phyloP scores from a whole-genome alignment of 2,329 filamentous ascomycete genomes.

The Didymellaceae sp. region DNA sequence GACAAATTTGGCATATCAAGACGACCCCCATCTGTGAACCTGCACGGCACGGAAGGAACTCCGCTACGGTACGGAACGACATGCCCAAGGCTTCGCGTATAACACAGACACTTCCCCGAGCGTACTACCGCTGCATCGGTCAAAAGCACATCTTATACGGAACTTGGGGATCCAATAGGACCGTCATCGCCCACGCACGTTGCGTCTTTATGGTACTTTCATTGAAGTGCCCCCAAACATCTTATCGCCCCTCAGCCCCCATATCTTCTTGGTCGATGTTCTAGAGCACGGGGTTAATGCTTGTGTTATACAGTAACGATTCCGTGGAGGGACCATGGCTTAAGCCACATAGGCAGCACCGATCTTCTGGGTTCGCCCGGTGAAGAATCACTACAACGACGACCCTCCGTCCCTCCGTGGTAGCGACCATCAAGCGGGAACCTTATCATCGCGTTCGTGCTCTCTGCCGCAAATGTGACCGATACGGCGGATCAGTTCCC shows the following conservation, averaged over 20 bases:
- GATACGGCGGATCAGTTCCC: slow-evolving; percentile 7
- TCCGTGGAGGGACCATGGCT: too few relatives aligned
- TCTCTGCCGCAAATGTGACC: slow-evolving; percentile 2
- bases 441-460: background rate
- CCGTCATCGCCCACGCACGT: background rate
- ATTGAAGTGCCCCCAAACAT: background rate
- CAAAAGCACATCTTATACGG: background rate
- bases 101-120: background rate
- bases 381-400: too few relatives aligned
- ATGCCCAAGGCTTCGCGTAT: background rate
- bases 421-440: too few relatives aligned
- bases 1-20: background rate
- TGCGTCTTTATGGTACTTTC: background rate
- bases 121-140: background rate
- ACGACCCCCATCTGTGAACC: background rate
- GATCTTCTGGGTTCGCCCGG: too few relatives aligned
- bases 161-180: background rate
- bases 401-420: too few relatives aligned
- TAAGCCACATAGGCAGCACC: too few relatives aligned
- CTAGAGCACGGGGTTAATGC: too few relatives aligned
- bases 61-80: slow-evolving; percentile 4
- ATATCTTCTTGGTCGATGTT: background rate
- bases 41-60: slow-evolving; percentile 4
- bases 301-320: too few relatives aligned
- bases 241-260: slow-evolving; percentile 2